phyloP scores from a whole-genome alignment of 257 asterid genomes.

The Echium plantagineum region DNA sequence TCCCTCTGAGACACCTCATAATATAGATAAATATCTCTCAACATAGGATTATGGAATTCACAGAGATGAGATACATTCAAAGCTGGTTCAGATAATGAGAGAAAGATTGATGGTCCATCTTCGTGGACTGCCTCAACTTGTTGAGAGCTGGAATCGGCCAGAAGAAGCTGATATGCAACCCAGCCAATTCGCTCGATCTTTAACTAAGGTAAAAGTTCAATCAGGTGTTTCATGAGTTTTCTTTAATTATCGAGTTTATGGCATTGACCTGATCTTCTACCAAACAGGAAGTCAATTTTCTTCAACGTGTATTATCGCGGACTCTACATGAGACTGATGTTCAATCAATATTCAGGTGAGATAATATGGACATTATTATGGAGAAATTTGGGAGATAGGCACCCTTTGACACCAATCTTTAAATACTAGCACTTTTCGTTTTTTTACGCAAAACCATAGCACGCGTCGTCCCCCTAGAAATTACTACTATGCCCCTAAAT shows the following conservation, averaged over 20 bases:
- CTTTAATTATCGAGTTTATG: constrained; percentile 14
- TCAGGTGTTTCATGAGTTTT: neutral
- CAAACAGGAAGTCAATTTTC: constrained; percentile 76
- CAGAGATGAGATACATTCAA: constrained; percentile 88
- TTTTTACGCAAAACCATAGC: too few species aligned
- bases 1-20: constrained; percentile 1
- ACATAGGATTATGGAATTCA: constrained; percentile 84
- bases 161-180: constrained; percentile 72
- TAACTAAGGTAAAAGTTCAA: constrained; percentile 49
- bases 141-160: constrained; percentile 80
- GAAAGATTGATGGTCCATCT: constrained; percentile 76
- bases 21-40: neutral
- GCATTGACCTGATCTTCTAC: constrained; percentile 13
- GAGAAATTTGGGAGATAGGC: too few species aligned
- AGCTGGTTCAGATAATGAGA: constrained; percentile 96
- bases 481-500: too few species aligned
- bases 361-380: neutral
- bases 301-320: constrained; percentile 75
- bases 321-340: constrained; percentile 82
- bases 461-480: too few species aligned
- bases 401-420: too few species aligned
- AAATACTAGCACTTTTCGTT: too few species aligned
- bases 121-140: constrained; percentile 82
- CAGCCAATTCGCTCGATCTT: constrained; percentile 85
- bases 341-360: constrained; percentile 76